A percentile compares a stretch with the other conserved stretches of the same genome.
These are phyloP conservation scores for Calonectria montana DNA, from an alignment of 2,329 filamentous ascomycete genomes.

Conservation along the genomic window DNA sequence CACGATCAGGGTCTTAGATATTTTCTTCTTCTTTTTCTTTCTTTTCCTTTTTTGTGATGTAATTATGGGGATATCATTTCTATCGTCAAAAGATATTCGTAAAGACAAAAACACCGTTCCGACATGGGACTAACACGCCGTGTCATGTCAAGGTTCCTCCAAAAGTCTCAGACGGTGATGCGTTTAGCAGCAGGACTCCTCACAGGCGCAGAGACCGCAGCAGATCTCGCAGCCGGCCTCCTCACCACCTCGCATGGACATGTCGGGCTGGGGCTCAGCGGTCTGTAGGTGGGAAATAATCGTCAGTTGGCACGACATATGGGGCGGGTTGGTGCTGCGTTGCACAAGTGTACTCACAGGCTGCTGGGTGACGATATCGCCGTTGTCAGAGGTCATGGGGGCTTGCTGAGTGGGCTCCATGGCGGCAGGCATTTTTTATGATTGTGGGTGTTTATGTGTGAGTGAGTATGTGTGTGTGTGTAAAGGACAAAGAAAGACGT, in stretches of 20 bases:
- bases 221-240: slow-evolving; percentile 59
- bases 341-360: slow-evolving; percentile 50
- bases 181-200: slow-evolving; percentile 56
- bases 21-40: not conserved
- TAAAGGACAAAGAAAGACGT: slow-evolving; percentile 9
- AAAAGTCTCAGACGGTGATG: not conserved
- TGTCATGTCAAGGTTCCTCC: not conserved
- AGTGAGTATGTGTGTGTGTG: slow-evolving; percentile 3
- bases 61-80: slow-evolving; percentile 24
- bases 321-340: not conserved
- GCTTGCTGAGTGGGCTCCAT: slow-evolving; percentile 57
- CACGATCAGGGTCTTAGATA: not conserved
- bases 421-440: slow-evolving; percentile 56
- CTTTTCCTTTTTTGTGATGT: not conserved
- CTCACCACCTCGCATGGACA: slow-evolving; percentile 57
- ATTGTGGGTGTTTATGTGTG: slow-evolving; percentile 25
- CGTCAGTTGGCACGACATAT: not conserved
- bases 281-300: slow-evolving; percentile 37
- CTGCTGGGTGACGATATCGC: slow-evolving; percentile 54
- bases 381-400: slow-evolving; percentile 53
- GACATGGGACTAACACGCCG: not conserved
- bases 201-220: slow-evolving; percentile 58
- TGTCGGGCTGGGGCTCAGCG: slow-evolving; percentile 55
- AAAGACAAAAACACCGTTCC: slow-evolving; percentile 10
- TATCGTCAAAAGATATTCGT: slow-evolving; percentile 18